Percentiles rank a stretch among this genome's conserved stretches.
Conservation (phyloP, 2,329 filamentous ascomycete species). For the Diaporthe vexans region DNA sequence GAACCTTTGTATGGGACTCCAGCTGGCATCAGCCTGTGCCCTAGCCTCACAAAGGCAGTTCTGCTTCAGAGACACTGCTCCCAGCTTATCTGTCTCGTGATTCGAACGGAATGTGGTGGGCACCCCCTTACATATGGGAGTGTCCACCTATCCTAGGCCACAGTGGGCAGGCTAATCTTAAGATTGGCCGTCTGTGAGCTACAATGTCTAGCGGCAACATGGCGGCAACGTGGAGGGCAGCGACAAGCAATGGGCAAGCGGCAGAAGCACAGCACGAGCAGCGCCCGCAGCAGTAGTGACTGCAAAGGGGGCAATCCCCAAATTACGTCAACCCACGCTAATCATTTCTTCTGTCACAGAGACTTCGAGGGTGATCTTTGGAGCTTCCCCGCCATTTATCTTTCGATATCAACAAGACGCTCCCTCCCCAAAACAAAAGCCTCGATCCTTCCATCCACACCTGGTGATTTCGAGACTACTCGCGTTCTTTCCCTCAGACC, state of each 20-base stretch:
- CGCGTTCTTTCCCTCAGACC: neutral
- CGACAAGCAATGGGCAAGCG: neutral
- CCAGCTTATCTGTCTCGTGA: neutral
- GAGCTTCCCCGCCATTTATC: constrained; percentile 36
- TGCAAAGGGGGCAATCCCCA: constrained; percentile 6
- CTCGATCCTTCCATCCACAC: constrained; percentile 8
- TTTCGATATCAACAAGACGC: constrained; percentile 32
- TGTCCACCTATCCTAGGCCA: neutral
- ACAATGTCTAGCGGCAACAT: neutral
- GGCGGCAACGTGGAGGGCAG: constrained; percentile 8
- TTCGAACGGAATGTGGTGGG: too few relatives aligned
- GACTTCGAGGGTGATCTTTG: constrained; percentile 29
- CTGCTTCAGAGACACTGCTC: neutral
- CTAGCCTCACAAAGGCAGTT: neutral
- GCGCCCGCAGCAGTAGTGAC: neutral
- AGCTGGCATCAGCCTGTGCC: constrained; percentile 1
- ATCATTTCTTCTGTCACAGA: constrained; percentile 34
- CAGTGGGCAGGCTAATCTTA: neutral
- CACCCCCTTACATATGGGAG: neutral
- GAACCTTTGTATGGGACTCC: neutral
- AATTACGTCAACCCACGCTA: constrained; percentile 40
- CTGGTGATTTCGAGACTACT: constrained; percentile 11
- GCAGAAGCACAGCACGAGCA: neutral
- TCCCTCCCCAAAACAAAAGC: constrained; percentile 5
- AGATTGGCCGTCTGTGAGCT: neutral